Evolutionary conservation across 2,329 filamentous ascomycete genomes (phyloP), one percentile per base, ranked within the genome.

Genomic region (Dactylellina drechsleri): DNA sequence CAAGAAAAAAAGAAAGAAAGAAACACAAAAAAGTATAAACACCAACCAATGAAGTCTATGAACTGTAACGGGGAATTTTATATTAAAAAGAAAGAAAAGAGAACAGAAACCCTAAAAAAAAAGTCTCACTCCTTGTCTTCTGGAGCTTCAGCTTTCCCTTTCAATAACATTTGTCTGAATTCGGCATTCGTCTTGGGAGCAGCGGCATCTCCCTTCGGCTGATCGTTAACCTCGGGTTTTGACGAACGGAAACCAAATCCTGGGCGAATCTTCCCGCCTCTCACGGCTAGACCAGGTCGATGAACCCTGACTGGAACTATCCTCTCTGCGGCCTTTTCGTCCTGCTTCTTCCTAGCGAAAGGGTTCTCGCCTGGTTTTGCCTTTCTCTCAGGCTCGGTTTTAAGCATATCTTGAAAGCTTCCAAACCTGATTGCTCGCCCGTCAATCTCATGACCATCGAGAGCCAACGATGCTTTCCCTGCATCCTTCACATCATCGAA

Each of bases 401-500:
- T 77, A 4, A 79, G 78, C 65, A 72, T 66, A n/a, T 64, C 71
- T 41, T 66, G 40, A 23, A 56, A 60, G 6, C 47, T 53, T 6
- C 87, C 89, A 0, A 85, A 87, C 15, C 84, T 85, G 23, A 91
- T 82, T 66, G 83, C 86, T 41, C 83, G 83, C 2, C 85, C 86
- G 54, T 41, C 85, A 52, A 90, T 85, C 58, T 87, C 85, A 60
- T 84, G 79, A 4, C 86, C 86, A 50, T 88, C 84, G 1, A 91
- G 82, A 26, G 84, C 84, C 6, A 91, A 80, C n/a, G 87, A 84
- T 0, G 91, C 91, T 79, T 87, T 91, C 26, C 93, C 93, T 0
- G 91, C 91, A 41, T 89, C 86, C 1, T 88, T 85, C 1, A 90
- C 85, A 59, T 92, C 88, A 1, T 84, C 84, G 79, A 91, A 97